Percentiles rank a stretch among this genome's conserved stretches.
phyloP scores from a whole-genome alignment of 2,329 filamentous ascomycete genomes.

The Microcera coccophila region DNA sequence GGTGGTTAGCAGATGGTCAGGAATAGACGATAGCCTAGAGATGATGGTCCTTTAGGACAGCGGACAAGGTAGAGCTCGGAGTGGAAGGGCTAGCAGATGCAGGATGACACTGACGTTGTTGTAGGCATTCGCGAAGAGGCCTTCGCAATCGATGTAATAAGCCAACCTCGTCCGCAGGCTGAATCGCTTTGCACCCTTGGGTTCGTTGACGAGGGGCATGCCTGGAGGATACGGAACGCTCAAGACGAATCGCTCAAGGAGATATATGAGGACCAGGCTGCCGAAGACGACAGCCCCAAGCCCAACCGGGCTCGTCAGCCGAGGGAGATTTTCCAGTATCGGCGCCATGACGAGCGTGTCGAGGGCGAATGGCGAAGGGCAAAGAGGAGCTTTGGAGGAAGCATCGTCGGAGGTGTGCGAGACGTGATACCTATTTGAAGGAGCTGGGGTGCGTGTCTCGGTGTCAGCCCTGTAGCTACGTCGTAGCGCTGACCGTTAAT shows the following conservation, averaged over 20 bases:
- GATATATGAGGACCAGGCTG: slow-evolving; percentile 6
- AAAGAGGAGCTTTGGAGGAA: too few relatives aligned
- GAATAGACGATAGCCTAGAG: accelerated
- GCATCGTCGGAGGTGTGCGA: too few relatives aligned
- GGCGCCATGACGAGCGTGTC: too few relatives aligned
- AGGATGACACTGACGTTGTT: slow-evolving; percentile 20
- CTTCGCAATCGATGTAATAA: slow-evolving; percentile 30
- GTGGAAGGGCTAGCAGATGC: background rate
- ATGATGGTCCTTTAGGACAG: background rate
- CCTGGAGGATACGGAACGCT: slow-evolving; percentile 23
- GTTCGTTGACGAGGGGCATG: slow-evolving; percentile 27
- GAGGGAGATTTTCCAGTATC: slow-evolving; percentile 6
- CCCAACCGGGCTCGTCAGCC: slow-evolving; percentile 12
- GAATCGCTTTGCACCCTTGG: slow-evolving; percentile 22
- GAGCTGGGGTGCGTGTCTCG: too few relatives aligned
- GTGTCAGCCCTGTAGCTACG: too few relatives aligned
- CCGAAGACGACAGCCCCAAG: slow-evolving; percentile 2
- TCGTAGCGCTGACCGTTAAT: too few relatives aligned
- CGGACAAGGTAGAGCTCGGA: background rate
- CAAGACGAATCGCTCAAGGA: slow-evolving; percentile 18
- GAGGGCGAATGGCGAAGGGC: too few relatives aligned
- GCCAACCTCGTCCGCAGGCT: slow-evolving; percentile 27
- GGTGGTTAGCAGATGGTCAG: background rate
- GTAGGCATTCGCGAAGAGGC: slow-evolving; percentile 30
- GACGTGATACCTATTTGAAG: too few relatives aligned